Base-by-base conservation (phyloP, 2,329 filamentous ascomycete genomes). In the Hansfordia pulvinata region DNA sequence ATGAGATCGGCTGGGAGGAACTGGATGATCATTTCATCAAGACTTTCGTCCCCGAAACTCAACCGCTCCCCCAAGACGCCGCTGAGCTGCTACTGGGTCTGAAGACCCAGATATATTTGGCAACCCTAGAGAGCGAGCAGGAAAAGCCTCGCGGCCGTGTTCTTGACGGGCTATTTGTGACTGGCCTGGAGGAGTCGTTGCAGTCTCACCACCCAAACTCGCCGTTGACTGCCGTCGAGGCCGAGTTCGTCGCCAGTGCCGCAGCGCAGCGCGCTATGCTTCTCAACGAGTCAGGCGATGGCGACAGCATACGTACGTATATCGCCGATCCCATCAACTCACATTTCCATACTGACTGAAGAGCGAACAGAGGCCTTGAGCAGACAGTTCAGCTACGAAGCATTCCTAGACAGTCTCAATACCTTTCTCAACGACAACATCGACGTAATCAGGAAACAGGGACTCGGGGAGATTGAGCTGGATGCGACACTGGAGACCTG, bases 81-180 rank as follows among this genome's bases (percentile, higher is more conserved):
- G 43, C 46, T 14, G 46, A 50, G 10, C 30, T 50, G 14, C 49
- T 42, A 12, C 30, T 49, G 10, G 43, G 41, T 6, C 27, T 49
- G 19, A 50, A 50, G 27, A 50, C 46, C 10, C 46, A 50, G 33
- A 39, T 48, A 7, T 50, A 44, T 22, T 19, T 50, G n/a, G 39
- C 42, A 5, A 32, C 42, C 17, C 29, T 49, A n/a, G 46, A 50
- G 27, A 34, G 34, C 19, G 41, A 43, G 9, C 32, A 40, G 10
- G 38, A 37, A 4, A 41, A 39, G 16, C 30, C 37, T 5, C 43
- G 35, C 17, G 41, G 41, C 5, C 33, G 41, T 12, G 23, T 42
- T 12, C 32, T 50, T 6, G 42, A 50, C 13, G 41, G 44, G 17
- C 26, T 49, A 3, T 47, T 50, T 17, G 33, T 41, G 7, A 36